Percentiles rank a stretch among this genome's conserved stretches.
phyloP scores from a whole-genome alignment of 2,329 filamentous ascomycete species.

The Cercospora brassicicola region DNA sequence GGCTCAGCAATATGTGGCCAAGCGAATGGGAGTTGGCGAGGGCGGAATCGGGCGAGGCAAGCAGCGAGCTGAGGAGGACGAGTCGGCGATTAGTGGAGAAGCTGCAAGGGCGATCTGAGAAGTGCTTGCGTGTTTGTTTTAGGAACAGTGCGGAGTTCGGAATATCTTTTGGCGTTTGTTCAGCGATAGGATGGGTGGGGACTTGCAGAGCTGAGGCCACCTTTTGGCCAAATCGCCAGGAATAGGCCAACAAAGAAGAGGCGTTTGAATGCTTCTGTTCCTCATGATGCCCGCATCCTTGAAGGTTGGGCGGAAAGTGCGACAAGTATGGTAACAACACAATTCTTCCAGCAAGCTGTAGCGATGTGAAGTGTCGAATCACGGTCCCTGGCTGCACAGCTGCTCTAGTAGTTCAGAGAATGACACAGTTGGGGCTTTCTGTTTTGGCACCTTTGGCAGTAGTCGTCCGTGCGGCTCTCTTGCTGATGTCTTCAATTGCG shows the following conservation, averaged over 20 bases:
- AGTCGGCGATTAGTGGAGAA: conserved; percentile 54
- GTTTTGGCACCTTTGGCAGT: conserved; percentile 52
- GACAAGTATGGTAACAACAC: background rate
- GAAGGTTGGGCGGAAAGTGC: background rate
- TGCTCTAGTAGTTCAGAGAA: conserved; percentile 24
- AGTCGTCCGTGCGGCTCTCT: conserved; percentile 59
- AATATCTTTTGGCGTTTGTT: background rate
- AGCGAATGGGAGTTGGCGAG: conserved; percentile 93
- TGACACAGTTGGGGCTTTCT: conserved; percentile 25
- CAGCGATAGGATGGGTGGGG: background rate
- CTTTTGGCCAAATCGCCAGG: background rate
- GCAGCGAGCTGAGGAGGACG: conserved; percentile 55
- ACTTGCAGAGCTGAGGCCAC: background rate
- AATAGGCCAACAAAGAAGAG: background rate
- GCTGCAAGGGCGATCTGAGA: conserved; percentile 55
- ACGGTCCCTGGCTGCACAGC: background rate
- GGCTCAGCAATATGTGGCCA: conserved; percentile 91
- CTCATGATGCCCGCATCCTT: background rate
- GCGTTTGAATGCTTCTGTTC: background rate
- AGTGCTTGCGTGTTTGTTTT: background rate
- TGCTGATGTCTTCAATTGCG: conserved; percentile 62
- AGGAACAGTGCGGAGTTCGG: background rate
- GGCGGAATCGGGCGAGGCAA: conserved; percentile 64
- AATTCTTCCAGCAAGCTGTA: background rate
- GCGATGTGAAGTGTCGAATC: background rate